Evolutionary conservation across 2,329 filamentous ascomycete species (phyloP).

Genomic region (Botryotinia globosa): DNA sequence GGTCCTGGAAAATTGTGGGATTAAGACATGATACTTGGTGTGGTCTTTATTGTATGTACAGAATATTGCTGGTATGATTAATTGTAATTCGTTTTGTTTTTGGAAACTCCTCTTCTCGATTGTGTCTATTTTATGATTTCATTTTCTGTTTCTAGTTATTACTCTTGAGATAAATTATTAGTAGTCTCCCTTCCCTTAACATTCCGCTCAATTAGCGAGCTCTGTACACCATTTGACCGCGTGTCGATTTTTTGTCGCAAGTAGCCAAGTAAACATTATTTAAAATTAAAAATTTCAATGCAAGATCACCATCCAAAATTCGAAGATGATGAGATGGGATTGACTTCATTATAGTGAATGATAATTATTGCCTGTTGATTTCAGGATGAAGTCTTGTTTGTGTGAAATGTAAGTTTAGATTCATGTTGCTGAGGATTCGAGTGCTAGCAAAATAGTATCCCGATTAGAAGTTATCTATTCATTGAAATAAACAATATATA

Average conservation of each 20-base stretch:
- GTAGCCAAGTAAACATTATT: too few relatives aligned
- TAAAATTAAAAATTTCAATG: too few relatives aligned
- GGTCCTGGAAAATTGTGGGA: background rate
- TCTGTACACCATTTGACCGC: background rate
- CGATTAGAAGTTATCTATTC: too few relatives aligned
- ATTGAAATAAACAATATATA: too few relatives aligned
- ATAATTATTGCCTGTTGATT: too few relatives aligned
- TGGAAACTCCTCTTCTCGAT: background rate
- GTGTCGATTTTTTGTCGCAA: fast-evolving
- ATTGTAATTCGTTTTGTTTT: background rate
- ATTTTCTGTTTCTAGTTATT: background rate
- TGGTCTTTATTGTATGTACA: background rate
- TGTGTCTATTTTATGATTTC: background rate
- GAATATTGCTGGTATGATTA: background rate
- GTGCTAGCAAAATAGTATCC: too few relatives aligned
- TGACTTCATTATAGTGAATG: too few relatives aligned
- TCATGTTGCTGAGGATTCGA: too few relatives aligned
- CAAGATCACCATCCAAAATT: too few relatives aligned
- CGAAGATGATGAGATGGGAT: too few relatives aligned
- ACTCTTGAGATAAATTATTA: background rate
- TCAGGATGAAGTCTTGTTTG: too few relatives aligned
- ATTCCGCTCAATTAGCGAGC: background rate
- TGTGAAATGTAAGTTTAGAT: too few relatives aligned
- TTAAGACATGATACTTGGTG: background rate
- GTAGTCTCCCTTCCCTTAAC: background rate